These are phyloP conservation scores for Pistacia atlantica DNA, from an alignment of 345 rosid species.

Conservation along the genomic window DNA sequence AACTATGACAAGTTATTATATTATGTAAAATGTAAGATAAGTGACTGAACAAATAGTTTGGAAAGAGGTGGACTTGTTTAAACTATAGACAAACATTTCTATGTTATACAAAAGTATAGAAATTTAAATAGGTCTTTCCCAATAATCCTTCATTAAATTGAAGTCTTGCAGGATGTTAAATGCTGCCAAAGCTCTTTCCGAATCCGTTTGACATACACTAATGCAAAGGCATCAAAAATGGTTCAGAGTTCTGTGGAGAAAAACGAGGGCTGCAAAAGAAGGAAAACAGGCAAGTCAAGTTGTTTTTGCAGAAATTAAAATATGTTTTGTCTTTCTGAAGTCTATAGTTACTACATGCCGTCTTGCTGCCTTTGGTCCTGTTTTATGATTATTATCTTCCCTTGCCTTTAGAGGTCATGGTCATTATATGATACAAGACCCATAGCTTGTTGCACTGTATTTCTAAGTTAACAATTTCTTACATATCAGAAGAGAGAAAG, in stretches of 20 bases:
- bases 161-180: constrained; percentile 75
- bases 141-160: constrained; percentile 31
- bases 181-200: constrained; percentile 55
- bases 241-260: constrained; percentile 31
- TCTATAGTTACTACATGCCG: neutral
- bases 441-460: no score
- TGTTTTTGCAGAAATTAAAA: constrained; percentile 2
- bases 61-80: constrained; percentile 1
- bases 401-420: neutral
- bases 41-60: neutral
- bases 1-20: neutral
- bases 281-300: constrained; percentile 56
- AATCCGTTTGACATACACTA: constrained; percentile 68
- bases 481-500: no score
- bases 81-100: neutral
- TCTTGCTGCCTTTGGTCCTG: neutral
- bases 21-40: neutral
- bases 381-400: neutral
- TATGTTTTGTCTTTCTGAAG: neutral
- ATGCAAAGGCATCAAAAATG: constrained; percentile 32
- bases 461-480: no score
- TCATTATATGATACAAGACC: neutral
- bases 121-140: constrained; percentile 8
- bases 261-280: constrained; percentile 58
- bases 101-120: neutral